phyloP scores from a whole-genome alignment of 345 rosid genomes.

The Syzygium grande region DNA sequence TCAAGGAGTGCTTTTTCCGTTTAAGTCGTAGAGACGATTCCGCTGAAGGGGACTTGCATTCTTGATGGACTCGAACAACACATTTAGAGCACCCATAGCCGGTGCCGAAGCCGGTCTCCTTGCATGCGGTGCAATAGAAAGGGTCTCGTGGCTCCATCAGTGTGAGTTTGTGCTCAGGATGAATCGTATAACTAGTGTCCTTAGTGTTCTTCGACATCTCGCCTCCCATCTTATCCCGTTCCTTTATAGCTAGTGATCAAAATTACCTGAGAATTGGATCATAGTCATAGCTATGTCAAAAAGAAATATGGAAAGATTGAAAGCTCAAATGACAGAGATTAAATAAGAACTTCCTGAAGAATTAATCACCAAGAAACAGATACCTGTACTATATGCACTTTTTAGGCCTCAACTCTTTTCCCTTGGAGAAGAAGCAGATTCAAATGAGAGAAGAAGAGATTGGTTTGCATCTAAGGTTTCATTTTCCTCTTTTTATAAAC shows the following conservation, averaged over 20 bases:
- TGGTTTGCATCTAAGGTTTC: neutral
- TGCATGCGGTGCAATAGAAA: neutral
- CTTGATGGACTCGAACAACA: neutral
- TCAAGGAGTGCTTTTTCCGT: neutral
- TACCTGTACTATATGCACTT: too few species aligned
- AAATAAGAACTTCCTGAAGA: too few species aligned
- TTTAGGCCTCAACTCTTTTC: too few species aligned
- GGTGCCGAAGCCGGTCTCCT: neutral
- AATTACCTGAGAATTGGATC: neutral
- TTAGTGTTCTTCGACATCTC: neutral
- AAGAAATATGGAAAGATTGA: neutral
- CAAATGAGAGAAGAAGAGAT: too few species aligned
- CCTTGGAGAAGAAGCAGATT: too few species aligned
- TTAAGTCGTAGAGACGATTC: neutral
- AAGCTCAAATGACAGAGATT: neutral
- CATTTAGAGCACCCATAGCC: neutral
- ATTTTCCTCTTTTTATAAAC: neutral
- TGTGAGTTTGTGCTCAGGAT: neutral
- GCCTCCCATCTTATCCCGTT: neutral
- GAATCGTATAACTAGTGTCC: neutral
- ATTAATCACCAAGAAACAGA: too few species aligned
- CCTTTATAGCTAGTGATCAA: neutral
- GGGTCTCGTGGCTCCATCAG: neutral
- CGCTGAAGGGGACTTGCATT: neutral
- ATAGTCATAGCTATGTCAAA: neutral